These are phyloP conservation scores for Hypoxylon sp. DNA, from an alignment of 2,329 filamentous ascomycete species.

Conservation along the genomic window DNA sequence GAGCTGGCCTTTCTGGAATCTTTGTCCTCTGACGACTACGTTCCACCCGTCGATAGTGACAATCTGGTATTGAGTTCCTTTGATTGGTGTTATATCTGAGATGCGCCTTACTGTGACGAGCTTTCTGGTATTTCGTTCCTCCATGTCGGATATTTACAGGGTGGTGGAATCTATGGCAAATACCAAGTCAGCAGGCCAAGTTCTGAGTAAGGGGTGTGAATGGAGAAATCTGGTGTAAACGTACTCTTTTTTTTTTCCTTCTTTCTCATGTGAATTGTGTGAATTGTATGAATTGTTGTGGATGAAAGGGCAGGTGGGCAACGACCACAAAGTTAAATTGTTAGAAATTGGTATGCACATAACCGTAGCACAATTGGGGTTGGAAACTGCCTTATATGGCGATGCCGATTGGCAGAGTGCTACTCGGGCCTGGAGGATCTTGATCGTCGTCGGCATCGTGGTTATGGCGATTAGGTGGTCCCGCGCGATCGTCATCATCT, in stretches of 20 bases:
- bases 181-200: background rate
- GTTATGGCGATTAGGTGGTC: background rate
- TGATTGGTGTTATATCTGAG: background rate
- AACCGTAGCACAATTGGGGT: background rate
- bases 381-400: background rate
- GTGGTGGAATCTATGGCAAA: background rate
- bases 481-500: background rate
- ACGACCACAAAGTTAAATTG: background rate
- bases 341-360: background rate
- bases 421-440: slow-evolving; percentile 1
- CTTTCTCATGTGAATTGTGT: too few relatives aligned
- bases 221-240: background rate
- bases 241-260: background rate
- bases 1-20: background rate
- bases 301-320: background rate
- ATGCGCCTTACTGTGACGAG: slow-evolving; percentile 13
- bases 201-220: background rate
- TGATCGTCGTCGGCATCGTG: background rate
- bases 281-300: background rate
- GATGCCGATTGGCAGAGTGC: slow-evolving; percentile 1
- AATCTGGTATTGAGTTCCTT: background rate
- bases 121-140: background rate
- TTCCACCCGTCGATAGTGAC: slow-evolving; percentile 12
- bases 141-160: background rate
- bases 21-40: background rate